phyloP scores from a whole-genome alignment of 805 yeast genomes.

The Metschnikowia corniflorae region DNA sequence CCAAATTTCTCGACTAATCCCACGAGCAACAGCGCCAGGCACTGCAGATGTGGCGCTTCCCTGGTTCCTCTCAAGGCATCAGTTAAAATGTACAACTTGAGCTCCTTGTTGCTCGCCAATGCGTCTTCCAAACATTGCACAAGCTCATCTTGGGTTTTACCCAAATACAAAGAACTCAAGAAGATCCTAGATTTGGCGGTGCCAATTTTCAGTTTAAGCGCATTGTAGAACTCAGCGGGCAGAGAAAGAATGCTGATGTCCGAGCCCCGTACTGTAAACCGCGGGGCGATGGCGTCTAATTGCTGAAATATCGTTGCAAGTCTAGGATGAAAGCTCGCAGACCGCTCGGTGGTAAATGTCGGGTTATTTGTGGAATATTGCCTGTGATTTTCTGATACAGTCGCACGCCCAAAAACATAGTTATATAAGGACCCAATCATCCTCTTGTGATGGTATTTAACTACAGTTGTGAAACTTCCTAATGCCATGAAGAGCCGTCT shows the following conservation, averaged over 20 bases:
- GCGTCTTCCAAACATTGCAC: conserved; percentile 61
- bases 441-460: conserved; percentile 12
- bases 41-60: conserved; percentile 69
- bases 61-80: conserved; percentile 93
- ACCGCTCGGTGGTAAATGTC: conserved; percentile 16
- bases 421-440: conserved; percentile 20
- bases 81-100: conserved; percentile 69
- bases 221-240: conserved; percentile 71
- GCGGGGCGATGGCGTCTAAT: conserved; percentile 61
- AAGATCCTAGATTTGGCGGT: conserved; percentile 66
- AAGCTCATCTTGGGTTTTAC: conserved; percentile 76
- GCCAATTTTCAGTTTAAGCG: conserved; percentile 59
- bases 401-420: conserved; percentile 16
- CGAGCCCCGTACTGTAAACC: conserved; percentile 54
- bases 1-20: conserved; percentile 63
- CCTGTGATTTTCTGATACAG: conserved; percentile 10
- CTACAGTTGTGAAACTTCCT: conserved; percentile 1
- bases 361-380: conserved; percentile 28
- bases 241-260: conserved; percentile 59
- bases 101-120: conserved; percentile 50
- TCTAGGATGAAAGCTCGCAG: conserved; percentile 41
- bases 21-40: conserved; percentile 74
- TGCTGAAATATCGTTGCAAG: conserved; percentile 44
- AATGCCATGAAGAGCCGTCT: conserved; percentile 4
- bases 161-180: conserved; percentile 82